Conservation (phyloP, 305 asterid species). For the Fraxinus angustifolia region DNA sequence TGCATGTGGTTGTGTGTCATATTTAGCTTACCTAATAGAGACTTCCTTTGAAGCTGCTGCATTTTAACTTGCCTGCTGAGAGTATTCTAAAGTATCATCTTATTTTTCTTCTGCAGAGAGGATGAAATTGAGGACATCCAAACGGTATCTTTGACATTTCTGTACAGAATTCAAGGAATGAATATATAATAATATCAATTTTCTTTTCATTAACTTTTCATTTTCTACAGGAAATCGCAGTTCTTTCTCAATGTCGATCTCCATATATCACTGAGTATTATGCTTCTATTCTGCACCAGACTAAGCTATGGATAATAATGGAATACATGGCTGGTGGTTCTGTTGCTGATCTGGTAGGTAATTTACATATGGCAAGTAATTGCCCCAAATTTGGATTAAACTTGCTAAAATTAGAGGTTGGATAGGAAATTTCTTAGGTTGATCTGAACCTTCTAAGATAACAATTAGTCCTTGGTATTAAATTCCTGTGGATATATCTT, state of each 20-base stretch:
- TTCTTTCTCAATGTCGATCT: slow-evolving; percentile 88
- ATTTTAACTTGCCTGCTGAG: slow-evolving; percentile 1
- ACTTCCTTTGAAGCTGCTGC: neutral
- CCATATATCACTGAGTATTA: slow-evolving; percentile 86
- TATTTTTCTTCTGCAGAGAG: slow-evolving; percentile 58
- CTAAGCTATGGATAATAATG: slow-evolving; percentile 94
- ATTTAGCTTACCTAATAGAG: neutral
- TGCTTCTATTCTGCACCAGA: slow-evolving; percentile 75
- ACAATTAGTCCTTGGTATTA: neutral
- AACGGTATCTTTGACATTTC: slow-evolving; percentile 54
- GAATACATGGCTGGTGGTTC: slow-evolving; percentile 99
- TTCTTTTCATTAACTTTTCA: slow-evolving; percentile 24
- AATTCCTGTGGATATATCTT: neutral
- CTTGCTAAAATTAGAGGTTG: slow-evolving; percentile 7
- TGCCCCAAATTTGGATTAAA: slow-evolving; percentile 13
- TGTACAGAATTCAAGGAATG: slow-evolving; percentile 13
- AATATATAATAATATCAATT: slow-evolving; percentile 11
- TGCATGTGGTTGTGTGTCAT: neutral
- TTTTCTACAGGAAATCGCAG: slow-evolving; percentile 81
- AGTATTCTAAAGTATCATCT: slow-evolving; percentile 26
- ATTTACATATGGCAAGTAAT: slow-evolving; percentile 10
- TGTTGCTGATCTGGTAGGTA: slow-evolving; percentile 88
- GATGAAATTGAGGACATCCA: slow-evolving; percentile 97
- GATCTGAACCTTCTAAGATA: slow-evolving; percentile 8
- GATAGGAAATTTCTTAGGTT: slow-evolving; percentile 16